These are phyloP conservation scores for Simmondsia chinensis DNA, from an alignment of 148 eudicot species.

Conservation along the genomic window DNA sequence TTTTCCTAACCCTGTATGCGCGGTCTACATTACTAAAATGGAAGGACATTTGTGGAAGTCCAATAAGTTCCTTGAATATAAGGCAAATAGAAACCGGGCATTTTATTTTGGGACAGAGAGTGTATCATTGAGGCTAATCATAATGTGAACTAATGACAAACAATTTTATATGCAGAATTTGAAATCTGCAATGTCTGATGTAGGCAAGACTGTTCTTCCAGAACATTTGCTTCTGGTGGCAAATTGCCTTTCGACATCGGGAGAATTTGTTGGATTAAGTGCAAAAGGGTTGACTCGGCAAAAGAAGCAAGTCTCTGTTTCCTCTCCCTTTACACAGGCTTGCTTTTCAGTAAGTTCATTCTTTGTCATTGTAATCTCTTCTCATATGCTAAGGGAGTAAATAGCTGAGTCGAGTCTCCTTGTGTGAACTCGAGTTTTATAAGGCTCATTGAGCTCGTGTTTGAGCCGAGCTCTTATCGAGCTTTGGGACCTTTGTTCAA, in stretches of 20 bases:
- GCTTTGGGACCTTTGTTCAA: too few species aligned
- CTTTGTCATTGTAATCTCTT: neutral
- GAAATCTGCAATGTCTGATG: slow-evolving; percentile 54
- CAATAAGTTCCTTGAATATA: too few species aligned
- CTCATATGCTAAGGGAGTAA: neutral
- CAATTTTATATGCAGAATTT: slow-evolving; percentile 45
- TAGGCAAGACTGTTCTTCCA: slow-evolving; percentile 69
- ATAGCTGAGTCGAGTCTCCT: too few species aligned
- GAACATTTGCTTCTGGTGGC: slow-evolving; percentile 74
- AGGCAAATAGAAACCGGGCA: too few species aligned
- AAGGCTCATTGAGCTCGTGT: too few species aligned
- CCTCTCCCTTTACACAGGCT: slow-evolving; percentile 77
- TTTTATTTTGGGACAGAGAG: too few species aligned
- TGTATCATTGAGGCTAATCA: too few species aligned
- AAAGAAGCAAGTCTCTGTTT: slow-evolving; percentile 47
- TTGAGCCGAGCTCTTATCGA: too few species aligned
- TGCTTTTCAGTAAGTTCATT: slow-evolving; percentile 70
- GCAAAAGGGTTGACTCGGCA: slow-evolving; percentile 71
- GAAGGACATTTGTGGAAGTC: too few species aligned
- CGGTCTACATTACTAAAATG: too few species aligned
- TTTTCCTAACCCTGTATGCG: too few species aligned
- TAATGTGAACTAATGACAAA: slow-evolving; percentile 11
- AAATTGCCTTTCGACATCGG: slow-evolving; percentile 69
- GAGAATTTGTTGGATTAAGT: slow-evolving; percentile 73
- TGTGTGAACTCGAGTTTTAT: too few species aligned